Conservation (phyloP, 176 grass and related monocot genomes). For the Oryza officinalis region DNA sequence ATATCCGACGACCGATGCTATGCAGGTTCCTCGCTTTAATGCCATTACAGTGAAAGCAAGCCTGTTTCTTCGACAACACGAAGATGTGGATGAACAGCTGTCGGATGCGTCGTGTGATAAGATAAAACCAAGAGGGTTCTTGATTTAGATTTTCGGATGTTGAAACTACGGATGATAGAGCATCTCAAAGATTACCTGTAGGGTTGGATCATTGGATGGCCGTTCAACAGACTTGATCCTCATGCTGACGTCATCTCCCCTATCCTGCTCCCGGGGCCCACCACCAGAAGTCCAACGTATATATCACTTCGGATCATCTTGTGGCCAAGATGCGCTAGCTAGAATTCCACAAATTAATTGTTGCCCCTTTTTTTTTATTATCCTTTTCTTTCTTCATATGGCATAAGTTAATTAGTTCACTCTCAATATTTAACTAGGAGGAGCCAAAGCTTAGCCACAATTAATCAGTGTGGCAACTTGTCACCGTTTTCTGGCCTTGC, state of each 20-base stretch:
- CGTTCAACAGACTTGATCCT: conserved; percentile 24
- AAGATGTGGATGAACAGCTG: too few species aligned
- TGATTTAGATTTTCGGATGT: too few species aligned
- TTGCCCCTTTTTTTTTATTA: too few species aligned
- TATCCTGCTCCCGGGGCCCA: background rate
- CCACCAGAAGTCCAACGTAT: background rate
- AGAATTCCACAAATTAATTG: background rate
- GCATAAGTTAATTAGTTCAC: background rate
- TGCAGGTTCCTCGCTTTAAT: too few species aligned
- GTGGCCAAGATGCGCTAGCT: background rate
- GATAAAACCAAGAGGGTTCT: too few species aligned
- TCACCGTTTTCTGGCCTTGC: background rate
- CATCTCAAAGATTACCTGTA: background rate
- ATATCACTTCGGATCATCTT: conserved; percentile 13
- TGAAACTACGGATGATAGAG: background rate
- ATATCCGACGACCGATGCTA: too few species aligned
- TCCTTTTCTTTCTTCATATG: background rate
- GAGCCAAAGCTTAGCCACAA: background rate
- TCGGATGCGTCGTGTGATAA: too few species aligned
- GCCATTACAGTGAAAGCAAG: too few species aligned
- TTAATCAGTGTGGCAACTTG: background rate
- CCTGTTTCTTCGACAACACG: too few species aligned
- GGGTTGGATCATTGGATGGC: conserved; percentile 15
- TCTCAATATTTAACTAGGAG: background rate
- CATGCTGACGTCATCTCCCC: background rate